Percentiles rank a stretch among this genome's conserved stretches.
Conservation (phyloP, 2,329 filamentous ascomycete species). For the Penicillium crustosum region DNA sequence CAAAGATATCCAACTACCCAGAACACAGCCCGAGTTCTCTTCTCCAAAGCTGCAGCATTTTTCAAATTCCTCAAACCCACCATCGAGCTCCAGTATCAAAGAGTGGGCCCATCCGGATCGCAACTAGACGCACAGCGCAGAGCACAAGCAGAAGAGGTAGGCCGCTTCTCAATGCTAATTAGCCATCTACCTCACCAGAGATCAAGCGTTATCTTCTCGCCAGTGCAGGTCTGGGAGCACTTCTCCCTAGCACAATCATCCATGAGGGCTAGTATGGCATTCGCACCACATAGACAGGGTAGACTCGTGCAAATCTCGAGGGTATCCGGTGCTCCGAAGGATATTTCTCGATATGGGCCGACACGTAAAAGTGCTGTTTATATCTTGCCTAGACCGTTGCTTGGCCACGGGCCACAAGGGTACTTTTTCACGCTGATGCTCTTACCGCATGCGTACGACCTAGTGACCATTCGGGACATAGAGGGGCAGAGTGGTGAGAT, state of each 20-base stretch:
- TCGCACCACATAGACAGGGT: conserved; percentile 33
- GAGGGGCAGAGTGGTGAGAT: too few relatives aligned
- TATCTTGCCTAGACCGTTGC: conserved; percentile 47
- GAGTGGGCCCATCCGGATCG: conserved; percentile 26
- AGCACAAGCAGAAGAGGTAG: conserved; percentile 43
- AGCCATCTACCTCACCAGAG: conserved; percentile 36
- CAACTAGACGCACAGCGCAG: conserved; percentile 29
- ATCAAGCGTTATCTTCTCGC: conserved; percentile 51
- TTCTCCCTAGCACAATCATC: conserved; percentile 46
- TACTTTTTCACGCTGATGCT: conserved; percentile 55
- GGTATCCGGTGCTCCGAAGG: conserved; percentile 28
- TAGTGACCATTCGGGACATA: too few relatives aligned
- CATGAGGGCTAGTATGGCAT: conserved; percentile 50
- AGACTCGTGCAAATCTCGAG: conserved; percentile 43
- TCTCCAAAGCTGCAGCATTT: conserved; percentile 20
- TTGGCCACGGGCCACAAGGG: conserved; percentile 54
- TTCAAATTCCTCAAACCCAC: conserved; percentile 17
- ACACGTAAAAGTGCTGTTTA: conserved; percentile 46
- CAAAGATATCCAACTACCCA: conserved; percentile 21
- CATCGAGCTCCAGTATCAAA: conserved; percentile 22
- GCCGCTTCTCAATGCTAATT: conserved; percentile 45
- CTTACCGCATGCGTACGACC: conserved; percentile 39
- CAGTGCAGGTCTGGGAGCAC: conserved; percentile 51
- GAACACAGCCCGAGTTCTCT: conserved; percentile 20
- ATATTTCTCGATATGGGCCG: conserved; percentile 51